A percentile compares a stretch with the other conserved stretches of the same genome.
Conservation (phyloP, 1,284 basidiomycete genomes). For the Malassezia sympodialis region DNA sequence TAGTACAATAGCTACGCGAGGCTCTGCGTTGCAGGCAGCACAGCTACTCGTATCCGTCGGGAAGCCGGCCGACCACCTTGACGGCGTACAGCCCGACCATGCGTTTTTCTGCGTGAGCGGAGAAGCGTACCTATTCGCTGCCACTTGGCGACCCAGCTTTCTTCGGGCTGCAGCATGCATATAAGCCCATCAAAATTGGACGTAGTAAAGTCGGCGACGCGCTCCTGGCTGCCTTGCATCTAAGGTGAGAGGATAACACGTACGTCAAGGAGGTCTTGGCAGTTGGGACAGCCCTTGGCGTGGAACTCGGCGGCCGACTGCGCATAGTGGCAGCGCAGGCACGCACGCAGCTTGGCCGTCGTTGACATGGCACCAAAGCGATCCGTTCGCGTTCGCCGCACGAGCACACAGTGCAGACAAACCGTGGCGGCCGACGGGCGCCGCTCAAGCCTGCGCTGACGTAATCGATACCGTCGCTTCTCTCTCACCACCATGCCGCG, state of each 20-base stretch:
- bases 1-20: constrained; percentile 6
- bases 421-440: neutral
- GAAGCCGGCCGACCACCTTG: constrained; percentile 40
- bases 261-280: constrained; percentile 87
- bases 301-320: constrained; percentile 76
- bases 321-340: constrained; percentile 80
- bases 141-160: constrained; percentile 74
- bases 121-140: constrained; percentile 28
- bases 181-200: constrained; percentile 87
- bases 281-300: constrained; percentile 83
- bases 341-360: constrained; percentile 63
- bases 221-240: constrained; percentile 79
- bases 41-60: constrained; percentile 21
- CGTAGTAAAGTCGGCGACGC: constrained; percentile 80
- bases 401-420: neutral
- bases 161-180: constrained; percentile 73
- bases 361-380: constrained; percentile 20
- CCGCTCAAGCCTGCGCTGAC: neutral
- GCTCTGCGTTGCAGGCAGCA: neutral
- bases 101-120: constrained; percentile 33
- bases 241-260: constrained; percentile 48
- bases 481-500: neutral
- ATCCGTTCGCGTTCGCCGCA: neutral
- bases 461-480: neutral
- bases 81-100: constrained; percentile 45